Evolutionary conservation across 2,329 filamentous ascomycete genomes (phyloP), one percentile per base, ranked within the genome.

Genomic region (Akanthomyces muscarius): DNA sequence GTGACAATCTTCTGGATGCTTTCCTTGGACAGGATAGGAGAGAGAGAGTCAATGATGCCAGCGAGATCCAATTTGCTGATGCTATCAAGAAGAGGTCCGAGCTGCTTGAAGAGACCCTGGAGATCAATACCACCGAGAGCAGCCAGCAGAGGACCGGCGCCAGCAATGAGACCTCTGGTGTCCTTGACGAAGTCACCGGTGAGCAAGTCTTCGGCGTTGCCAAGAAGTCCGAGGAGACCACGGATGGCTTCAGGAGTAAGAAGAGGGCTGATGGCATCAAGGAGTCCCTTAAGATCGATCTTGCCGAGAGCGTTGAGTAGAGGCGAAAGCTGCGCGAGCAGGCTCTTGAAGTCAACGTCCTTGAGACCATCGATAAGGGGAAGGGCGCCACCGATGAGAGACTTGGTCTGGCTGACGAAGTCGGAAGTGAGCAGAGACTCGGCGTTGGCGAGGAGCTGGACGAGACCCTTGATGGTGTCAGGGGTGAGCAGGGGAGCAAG

Each of bases 151-250:
- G 76, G 76, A 11, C 73, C 73, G 0, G 75, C 76, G 2, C 72
- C 76, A 7, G 69, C 69, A 21, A 77, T 72, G 23, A 78, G 72
- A 0, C 71, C 75, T 10, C 77, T 74, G 0, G 76, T 79, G 52
- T 77, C 71, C 56, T 78, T 77, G 67, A 79, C 77, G 53, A 79
- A 78, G 14, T 72, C 71, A 52, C 63, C 61, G 0, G 71, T 77
- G 30, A 78, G 71, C 1, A 78, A 69, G n/a, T 71, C 68, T 61
- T 77, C 75, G 0, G 75, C 76, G 48, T 77, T 78, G 23, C 65
- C 70, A 1, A 76, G 68, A 0, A 76, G 69, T 3, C 75, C 74
- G 2, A 76, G 64, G 5, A 79, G 64, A 5, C 75, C 76, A 61
- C 71, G 67, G 8, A 78, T 66, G 0, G 71, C 72, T 14, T 70